These are phyloP conservation scores for Hypoxylon fuscum DNA, from an alignment of 495 filamentous ascomycete genomes.

Conservation along the genomic window DNA sequence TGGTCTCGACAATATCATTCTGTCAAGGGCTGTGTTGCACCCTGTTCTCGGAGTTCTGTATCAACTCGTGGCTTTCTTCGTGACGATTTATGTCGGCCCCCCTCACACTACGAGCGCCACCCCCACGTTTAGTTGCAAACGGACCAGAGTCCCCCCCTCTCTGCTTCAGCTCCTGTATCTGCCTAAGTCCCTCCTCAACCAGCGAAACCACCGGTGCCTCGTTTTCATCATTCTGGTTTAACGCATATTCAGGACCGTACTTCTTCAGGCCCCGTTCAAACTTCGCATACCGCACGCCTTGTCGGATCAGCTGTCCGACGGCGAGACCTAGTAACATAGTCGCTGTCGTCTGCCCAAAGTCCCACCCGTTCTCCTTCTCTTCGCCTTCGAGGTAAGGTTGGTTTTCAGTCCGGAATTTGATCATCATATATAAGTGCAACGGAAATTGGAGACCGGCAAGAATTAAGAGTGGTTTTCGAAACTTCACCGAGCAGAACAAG, in stretches of 20 bases:
- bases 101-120: conserved; percentile 7
- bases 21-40: neutral
- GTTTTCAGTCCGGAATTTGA: conserved; percentile 46
- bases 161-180: conserved; percentile 2
- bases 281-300: conserved; percentile 42
- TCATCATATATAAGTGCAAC: conserved; percentile 51
- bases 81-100: neutral
- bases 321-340: conserved; percentile 45
- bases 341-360: conserved; percentile 53
- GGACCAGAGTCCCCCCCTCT: no score
- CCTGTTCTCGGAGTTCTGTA: conserved; percentile 3
- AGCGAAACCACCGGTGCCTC: neutral
- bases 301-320: conserved; percentile 37
- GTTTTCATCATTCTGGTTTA: conserved; percentile 1
- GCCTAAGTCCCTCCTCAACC: conserved; percentile 16
- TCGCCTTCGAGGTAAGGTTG: conserved; percentile 44
- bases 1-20: neutral
- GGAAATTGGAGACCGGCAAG: conserved; percentile 47
- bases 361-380: conserved; percentile 48
- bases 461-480: conserved; percentile 39
- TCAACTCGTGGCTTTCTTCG: conserved; percentile 31
- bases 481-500: conserved; percentile 38
- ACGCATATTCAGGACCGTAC: conserved; percentile 20
- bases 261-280: conserved; percentile 37
- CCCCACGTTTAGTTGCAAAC: no score